Conservation (phyloP, 208 protist genomes). For the Tritrichomonas foetus region DNA sequence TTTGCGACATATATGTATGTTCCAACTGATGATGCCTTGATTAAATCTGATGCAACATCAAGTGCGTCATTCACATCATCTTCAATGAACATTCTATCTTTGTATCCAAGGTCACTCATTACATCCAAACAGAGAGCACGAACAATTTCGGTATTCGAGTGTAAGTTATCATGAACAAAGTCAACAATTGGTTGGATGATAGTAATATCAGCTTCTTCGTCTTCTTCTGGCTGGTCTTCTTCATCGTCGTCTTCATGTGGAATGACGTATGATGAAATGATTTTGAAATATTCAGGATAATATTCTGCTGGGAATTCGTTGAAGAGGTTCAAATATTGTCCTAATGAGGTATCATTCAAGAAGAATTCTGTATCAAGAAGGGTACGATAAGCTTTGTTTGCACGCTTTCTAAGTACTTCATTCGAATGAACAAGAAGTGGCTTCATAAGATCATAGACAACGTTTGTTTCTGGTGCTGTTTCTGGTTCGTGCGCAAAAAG, state of each 20-base stretch:
- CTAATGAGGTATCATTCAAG: not conserved
- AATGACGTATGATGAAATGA: not conserved
- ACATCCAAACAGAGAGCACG: not conserved
- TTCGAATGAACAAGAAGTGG: not conserved
- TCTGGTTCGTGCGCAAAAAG: not conserved
- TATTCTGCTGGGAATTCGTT: not conserved
- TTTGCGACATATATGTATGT: too few relatives aligned
- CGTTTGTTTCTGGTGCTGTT: not conserved
- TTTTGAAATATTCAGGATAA: not conserved
- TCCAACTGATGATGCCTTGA: too few relatives aligned
- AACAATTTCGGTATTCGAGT: not conserved
- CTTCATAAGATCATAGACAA: not conserved
- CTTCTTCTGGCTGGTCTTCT: not conserved
- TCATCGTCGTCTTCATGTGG: not conserved
- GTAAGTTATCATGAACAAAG: not conserved
- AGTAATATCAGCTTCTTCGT: not conserved
- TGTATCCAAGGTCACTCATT: not conserved
- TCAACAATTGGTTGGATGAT: constrained; percentile 19
- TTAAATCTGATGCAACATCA: too few relatives aligned
- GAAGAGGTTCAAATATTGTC: not conserved
- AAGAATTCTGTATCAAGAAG: not conserved
- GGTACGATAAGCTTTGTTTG: not conserved
- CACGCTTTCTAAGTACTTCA: not conserved
- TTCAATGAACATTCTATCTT: not conserved
- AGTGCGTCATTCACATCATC: not conserved